Conservation (phyloP, 768 basidiomycete genomes). For the Rhodosporidiobolus odoratus region DNA sequence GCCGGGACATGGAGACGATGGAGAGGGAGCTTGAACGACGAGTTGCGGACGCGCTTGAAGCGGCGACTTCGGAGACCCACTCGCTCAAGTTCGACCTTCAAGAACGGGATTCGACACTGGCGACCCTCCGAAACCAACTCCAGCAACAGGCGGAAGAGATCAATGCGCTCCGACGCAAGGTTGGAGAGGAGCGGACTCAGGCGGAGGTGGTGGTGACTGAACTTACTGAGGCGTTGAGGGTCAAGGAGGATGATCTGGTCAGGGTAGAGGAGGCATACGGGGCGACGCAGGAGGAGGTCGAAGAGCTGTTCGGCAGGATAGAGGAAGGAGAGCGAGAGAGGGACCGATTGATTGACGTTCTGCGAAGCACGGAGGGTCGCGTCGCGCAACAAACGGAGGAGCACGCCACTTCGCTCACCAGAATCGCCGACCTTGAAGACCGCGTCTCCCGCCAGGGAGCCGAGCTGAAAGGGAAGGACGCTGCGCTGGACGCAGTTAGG, state of each 20-base stretch:
- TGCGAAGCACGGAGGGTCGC: constrained; percentile 1
- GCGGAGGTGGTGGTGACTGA: constrained; percentile 8
- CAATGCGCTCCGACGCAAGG: neutral
- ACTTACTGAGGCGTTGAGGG: neutral
- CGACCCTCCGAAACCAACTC: neutral
- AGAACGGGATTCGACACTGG: constrained; percentile 13
- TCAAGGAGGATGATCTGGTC: neutral
- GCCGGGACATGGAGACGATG: no score
- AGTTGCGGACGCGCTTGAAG: neutral
- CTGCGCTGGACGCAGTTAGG: neutral
- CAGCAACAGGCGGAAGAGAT: neutral
- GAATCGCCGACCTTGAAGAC: constrained; percentile 13
- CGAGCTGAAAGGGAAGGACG: neutral
- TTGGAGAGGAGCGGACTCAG: constrained; percentile 16
- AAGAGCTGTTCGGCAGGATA: neutral
- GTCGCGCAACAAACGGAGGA: neutral
- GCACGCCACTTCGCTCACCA: neutral
- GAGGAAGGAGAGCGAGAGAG: constrained; percentile 7
- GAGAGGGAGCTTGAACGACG: constrained; percentile 14
- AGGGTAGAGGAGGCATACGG: neutral
- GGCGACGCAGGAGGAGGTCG: constrained; percentile 21
- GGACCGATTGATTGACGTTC: neutral
- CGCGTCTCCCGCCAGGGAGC: constrained; percentile 6
- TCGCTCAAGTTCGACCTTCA: constrained; percentile 11
- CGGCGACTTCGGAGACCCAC: neutral